Evolutionary conservation across 805 yeast species (phyloP).

Genomic region (Lachancea sp.): DNA sequence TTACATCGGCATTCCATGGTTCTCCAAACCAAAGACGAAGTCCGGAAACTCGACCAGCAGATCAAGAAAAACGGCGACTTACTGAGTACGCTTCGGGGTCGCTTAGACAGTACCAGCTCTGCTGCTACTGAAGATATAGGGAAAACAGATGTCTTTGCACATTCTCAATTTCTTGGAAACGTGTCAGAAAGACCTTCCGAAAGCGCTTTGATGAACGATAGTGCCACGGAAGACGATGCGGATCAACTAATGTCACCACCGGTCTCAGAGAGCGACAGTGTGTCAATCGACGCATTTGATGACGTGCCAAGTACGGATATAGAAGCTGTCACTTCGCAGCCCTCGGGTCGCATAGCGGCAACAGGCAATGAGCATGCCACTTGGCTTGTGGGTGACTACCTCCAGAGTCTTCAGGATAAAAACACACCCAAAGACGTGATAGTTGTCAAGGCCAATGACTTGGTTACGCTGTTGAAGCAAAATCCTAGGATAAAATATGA

Average conservation of each 20-base stretch:
- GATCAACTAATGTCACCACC: background rate
- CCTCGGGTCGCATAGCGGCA: constrained; percentile 5
- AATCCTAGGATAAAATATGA: constrained; percentile 61
- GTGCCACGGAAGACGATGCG: background rate
- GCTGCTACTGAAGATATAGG: background rate
- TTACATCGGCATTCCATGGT: constrained; percentile 31
- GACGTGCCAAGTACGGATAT: constrained; percentile 25
- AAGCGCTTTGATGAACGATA: background rate
- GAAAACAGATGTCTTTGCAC: background rate
- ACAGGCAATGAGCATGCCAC: constrained; percentile 26
- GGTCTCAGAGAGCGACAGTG: constrained; percentile 2
- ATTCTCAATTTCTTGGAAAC: background rate
- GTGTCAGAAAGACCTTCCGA: background rate
- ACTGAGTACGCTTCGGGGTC: constrained; percentile 18
- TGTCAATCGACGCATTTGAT: background rate
- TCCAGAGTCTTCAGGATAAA: constrained; percentile 31
- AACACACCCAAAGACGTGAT: constrained; percentile 22
- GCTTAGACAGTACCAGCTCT: constrained; percentile 16
- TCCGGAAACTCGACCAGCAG: constrained; percentile 27
- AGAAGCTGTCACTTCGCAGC: constrained; percentile 38
- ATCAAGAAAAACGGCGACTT: constrained; percentile 27
- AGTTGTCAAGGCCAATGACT: constrained; percentile 56
- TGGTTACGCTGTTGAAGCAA: constrained; percentile 49
- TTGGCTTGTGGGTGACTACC: constrained; percentile 32
- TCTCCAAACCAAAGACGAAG: constrained; percentile 29